Base-by-base conservation (phyloP, 257 asterid genomes). In the Osmanthus fragrans region DNA sequence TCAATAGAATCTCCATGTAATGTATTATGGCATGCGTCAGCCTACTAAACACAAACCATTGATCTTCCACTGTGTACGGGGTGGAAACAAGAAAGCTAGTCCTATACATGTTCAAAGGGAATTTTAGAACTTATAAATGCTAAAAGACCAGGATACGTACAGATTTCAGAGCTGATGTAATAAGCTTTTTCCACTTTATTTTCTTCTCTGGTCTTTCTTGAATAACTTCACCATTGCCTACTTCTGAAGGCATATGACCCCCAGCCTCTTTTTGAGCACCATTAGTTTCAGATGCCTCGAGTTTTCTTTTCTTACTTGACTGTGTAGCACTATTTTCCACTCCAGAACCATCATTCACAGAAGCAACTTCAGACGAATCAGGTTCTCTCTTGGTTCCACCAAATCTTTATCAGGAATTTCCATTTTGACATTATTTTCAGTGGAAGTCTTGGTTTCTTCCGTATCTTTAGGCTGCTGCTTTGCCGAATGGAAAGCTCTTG, bases 161-260 rank as follows among this genome's bases (percentile, higher is more conserved):
- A 51, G 96, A 90, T 88, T 86, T 86, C 80, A 95, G 72, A 73
- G 91, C 90, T 58, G 94, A 85, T 71, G 91, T 80, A 32, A 96
- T 93, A 76, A 96, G 89, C 85, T 90, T 93, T 87, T 93, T 96
- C 99, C 98, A 93, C 85, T 92, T 87, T 68, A 91, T 90, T 76
- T 84, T 80, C 87, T 83, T 87, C 80, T 72, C 83, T 73, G 81
- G 79, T 33, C 69, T 83, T 34, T 77, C 84, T 73, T 87, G 87
- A 79, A 74, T 76, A 73, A 76, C 91, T 82, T 87, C 88, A 15
- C 90, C 92, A 77, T 82, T 81, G 58, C 86, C 84, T 66, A 81
- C 56, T 64, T 88, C 87, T 75, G 81, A 32, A 47, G 87, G 73
- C 1, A 10, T 23, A 39, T 83, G 81, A 68, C 25, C 86, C 36